phyloP scores from a whole-genome alignment of 129 eudicot genomes.

The Sambucus nigra region DNA sequence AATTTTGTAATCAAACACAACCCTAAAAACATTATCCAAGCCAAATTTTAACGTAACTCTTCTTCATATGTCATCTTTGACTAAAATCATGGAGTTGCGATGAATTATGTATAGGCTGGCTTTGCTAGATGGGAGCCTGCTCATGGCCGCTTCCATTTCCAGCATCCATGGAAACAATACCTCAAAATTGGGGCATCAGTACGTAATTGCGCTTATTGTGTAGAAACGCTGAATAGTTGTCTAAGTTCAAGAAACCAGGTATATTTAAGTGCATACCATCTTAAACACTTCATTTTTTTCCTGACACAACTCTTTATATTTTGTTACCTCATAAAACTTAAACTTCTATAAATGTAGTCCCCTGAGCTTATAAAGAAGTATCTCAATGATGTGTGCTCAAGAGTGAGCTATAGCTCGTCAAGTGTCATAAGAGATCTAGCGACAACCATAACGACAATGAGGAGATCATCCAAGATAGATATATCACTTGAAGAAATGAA shows the following conservation, averaged over 20 bases:
- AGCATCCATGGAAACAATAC: slow-evolving; percentile 66
- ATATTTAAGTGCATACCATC: neutral
- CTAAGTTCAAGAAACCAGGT: slow-evolving; percentile 43
- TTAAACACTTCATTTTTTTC: neutral
- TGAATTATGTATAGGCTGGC: slow-evolving; percentile 26
- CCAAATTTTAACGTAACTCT: too few relatives aligned
- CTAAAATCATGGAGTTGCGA: neutral
- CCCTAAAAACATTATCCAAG: too few relatives aligned
- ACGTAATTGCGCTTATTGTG: slow-evolving; percentile 53
- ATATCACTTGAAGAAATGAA: slow-evolving; percentile 38
- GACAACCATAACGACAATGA: slow-evolving; percentile 32
- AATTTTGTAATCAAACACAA: too few relatives aligned
- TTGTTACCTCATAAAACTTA: slow-evolving; percentile 1
- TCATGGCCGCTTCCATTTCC: slow-evolving; percentile 51
- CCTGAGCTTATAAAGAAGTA: slow-evolving; percentile 36
- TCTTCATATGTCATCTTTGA: too few relatives aligned
- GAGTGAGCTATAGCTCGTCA: slow-evolving; percentile 35
- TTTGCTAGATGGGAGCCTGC: slow-evolving; percentile 83
- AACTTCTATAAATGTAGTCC: slow-evolving; percentile 12
- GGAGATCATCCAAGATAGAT: slow-evolving; percentile 31
- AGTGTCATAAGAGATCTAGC: slow-evolving; percentile 37
- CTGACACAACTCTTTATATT: neutral
- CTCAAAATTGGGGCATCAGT: slow-evolving; percentile 43
- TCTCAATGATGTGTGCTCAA: slow-evolving; percentile 32
- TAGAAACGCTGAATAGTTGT: slow-evolving; percentile 63